Conservation (phyloP, 2,329 filamentous ascomycete genomes). For the Colletotrichum sp. region DNA sequence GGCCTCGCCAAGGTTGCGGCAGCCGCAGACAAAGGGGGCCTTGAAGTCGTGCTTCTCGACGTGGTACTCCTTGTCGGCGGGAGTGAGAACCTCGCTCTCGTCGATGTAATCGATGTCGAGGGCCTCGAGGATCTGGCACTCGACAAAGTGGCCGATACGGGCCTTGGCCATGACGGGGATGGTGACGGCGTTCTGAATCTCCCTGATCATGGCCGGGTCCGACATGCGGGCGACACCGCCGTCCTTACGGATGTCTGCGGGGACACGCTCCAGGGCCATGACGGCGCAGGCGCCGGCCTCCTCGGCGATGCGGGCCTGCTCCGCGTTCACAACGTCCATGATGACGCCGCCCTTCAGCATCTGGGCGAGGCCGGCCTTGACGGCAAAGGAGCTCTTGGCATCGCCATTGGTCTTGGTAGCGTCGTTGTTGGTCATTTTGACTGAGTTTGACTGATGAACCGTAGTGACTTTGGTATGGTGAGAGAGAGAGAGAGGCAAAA, state of each 20-base stretch:
- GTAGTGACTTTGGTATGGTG: background rate
- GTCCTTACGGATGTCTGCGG: constrained; percentile 90
- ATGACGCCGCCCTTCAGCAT: constrained; percentile 99
- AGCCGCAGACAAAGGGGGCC: constrained; percentile 94
- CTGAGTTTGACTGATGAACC: background rate
- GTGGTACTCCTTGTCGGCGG: constrained; percentile 88
- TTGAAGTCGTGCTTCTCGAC: constrained; percentile 86
- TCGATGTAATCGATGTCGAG: constrained; percentile 98
- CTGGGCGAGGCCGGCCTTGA: constrained; percentile 94
- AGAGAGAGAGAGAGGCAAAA: background rate
- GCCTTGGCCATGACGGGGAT: constrained; percentile 99
- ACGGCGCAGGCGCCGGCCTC: constrained; percentile 95
- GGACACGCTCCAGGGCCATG: constrained; percentile 98
- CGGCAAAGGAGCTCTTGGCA: constrained; percentile 68
- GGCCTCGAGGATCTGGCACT: constrained; percentile 97
- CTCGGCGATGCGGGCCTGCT: constrained; percentile 95
- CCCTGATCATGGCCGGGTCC: constrained; percentile 91
- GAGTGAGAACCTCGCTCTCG: constrained; percentile 96
- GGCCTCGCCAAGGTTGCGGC: constrained; percentile 92
- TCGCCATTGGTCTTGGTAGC: constrained; percentile 26
- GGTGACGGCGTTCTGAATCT: constrained; percentile 93
- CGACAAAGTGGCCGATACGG: constrained; percentile 95
- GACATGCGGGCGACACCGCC: constrained; percentile 98
- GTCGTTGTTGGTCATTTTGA: constrained; percentile 13
- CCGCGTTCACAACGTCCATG: constrained; percentile 96